These are phyloP conservation scores for Plasmodium cynomolgi DNA, from an alignment of 169 alveolate genomes.

Conservation along the genomic window DNA sequence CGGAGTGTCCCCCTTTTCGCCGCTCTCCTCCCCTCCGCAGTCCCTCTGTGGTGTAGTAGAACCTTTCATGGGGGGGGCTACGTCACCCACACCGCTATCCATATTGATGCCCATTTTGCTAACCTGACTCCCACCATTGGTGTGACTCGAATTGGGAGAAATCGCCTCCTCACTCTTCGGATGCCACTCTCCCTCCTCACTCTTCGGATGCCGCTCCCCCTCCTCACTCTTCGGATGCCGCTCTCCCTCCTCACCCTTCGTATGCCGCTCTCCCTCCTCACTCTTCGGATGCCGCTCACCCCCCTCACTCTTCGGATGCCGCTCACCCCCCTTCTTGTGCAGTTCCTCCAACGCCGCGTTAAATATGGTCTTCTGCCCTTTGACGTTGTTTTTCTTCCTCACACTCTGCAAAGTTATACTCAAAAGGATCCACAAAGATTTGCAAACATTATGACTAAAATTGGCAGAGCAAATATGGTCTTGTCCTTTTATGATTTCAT, in stretches of 20 bases:
- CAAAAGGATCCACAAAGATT: constrained; percentile 53
- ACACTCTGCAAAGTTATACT: constrained; percentile 62
- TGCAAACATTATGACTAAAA: constrained; percentile 37
- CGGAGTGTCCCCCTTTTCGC: not conserved
- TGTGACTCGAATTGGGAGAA: not conserved
- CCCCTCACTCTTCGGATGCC: not conserved
- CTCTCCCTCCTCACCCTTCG: too few species aligned
- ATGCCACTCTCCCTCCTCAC: not conserved
- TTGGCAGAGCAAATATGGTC: not conserved
- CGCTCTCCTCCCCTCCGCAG: not conserved
- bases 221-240: too few species aligned
- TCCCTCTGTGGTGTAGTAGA: not conserved
- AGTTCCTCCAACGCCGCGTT: constrained; percentile 9
- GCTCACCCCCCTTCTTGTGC: not conserved
- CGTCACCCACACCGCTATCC: not conserved
- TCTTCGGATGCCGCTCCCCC: too few species aligned
- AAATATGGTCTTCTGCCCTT: constrained; percentile 46
- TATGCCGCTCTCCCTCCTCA: not conserved
- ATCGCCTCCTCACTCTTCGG: not conserved
- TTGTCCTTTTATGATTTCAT: constrained; percentile 45
- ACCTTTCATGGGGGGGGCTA: not conserved
- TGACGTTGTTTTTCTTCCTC: constrained; percentile 42
- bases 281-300: not conserved
- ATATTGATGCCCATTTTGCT: not conserved
- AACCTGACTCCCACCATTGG: not conserved